Evolutionary conservation across 1,139 yeast genomes (phyloP), one percentile per base, ranked within the genome.

Genomic region (Ogataea hybrid): DNA sequence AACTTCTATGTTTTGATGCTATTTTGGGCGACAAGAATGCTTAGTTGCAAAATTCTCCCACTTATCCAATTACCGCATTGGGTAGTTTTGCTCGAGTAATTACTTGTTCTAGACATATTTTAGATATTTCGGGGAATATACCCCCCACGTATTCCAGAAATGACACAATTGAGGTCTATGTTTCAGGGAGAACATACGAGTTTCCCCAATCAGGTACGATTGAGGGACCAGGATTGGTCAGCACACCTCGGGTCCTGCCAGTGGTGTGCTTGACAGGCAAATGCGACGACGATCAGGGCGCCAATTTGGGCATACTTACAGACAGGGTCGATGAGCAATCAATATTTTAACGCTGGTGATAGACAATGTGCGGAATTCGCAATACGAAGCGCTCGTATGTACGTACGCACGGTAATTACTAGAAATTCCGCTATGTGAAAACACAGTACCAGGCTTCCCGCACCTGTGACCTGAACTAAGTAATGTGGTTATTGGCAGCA

Each of bases 1-100:
- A 4, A 32, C 18, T 10, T 9, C 3, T 14, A 12, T 27, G 11
- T 15, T 15, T 6, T 15, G 20, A 28, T 28, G n/a, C 31, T 28
- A 25, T 28, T 28, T 28, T 28, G 31, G 31, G 31, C 12, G 15
- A 15, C 31, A 28, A 28, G 31, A 28, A 28, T 28, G 31, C 31
- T 28, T 15, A 28, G 31, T 16, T 3, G n/a, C 15, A 16, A 28
- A 28, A 17, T 17, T 28, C 20, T 28, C 8, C 11, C 17, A 17
- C 31, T 16, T 12, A 28, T 17, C 15, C 31, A 15, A 16, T 8
- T 28, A 17, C 31, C 18, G 15, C 6, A 15, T 28, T 17, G n/a
- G 31, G 20, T 4, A 25, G 7, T 16, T 4, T 6, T 10, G 15
- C 18, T 28, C n/a, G 22, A 33, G 11, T 25, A 4, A 10, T 25